Base-by-base conservation (phyloP, 345 rosid genomes). In the Eucalyptus sideroxylon region DNA sequence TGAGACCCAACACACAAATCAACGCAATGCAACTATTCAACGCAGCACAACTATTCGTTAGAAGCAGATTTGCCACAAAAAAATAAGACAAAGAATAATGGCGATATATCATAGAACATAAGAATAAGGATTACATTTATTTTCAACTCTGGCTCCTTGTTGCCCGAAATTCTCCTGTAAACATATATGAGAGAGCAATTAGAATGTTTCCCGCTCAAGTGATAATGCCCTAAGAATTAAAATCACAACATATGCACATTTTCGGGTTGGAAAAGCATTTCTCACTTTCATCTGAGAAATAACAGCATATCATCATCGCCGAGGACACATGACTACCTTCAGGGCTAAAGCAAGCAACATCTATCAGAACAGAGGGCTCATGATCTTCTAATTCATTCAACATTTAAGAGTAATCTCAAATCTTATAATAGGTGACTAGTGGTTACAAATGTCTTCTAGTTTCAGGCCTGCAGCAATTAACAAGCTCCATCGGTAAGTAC, bases 111-210 rank as follows among this genome's bases (percentile, higher is more conserved):
- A 19, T 82, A 69, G 87, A 86, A 69, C 88, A 42, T 34, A 60
- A 27, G 67, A 86, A 87, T 14, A 47, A 23, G 53, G 45, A 53
- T 92, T 92, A 94, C 97, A 82, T 90, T 93, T 94, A 65, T 89
- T 94, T 87, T 90, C 94, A 14, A 65, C 92, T 91, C 89, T 94
- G 50, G 91, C 92, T 65, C 87, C 91, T 82, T 88, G 91, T 72
- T 92, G 86, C 14, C 89, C 88, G 67, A 88, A 91, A 81, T 92
- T 93, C 86, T 93, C 95, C 95, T 94, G 95, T 87, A 89, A 90
- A 90, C 85, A 77, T 11, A 77, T 21, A 77, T 86, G 60, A 67
- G 83, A 77, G 19, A 24, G 65, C 62, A 26, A 72, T 87, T 9
- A 50, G 49, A 53, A 60, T 21, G 85, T 77, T 77, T 77, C 15